A percentile compares a stretch with the other conserved stretches of the same genome.
phyloP scores from a whole-genome alignment of 352 stramenopile species.

The Pythium graminicola region DNA sequence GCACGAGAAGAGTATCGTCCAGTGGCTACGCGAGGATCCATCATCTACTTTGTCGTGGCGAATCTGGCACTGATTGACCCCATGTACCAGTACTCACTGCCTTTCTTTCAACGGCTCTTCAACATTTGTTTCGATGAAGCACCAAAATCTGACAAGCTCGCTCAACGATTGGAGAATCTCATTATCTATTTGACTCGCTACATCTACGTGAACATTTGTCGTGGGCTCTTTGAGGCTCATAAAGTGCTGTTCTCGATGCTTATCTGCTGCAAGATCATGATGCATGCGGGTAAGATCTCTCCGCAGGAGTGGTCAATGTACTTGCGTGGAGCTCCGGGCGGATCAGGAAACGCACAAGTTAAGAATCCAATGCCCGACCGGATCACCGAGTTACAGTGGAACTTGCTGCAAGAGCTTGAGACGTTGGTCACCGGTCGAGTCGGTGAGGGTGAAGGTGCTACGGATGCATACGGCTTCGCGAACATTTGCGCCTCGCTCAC shows the following conservation, averaged over 20 bases:
- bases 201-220: constrained; percentile 94
- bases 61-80: constrained; percentile 89
- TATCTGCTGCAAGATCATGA: constrained; percentile 93
- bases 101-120: constrained; percentile 91
- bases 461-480: constrained; percentile 38
- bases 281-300: constrained; percentile 68
- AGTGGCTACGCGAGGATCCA: constrained; percentile 86
- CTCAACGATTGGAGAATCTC: constrained; percentile 66
- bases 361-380: constrained; percentile 60
- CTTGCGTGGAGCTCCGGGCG: constrained; percentile 47
- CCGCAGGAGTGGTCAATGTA: constrained; percentile 86
- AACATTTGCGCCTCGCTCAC: constrained; percentile 59
- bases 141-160: constrained; percentile 44
- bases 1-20: constrained; percentile 87
- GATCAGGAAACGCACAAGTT: constrained; percentile 18
- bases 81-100: constrained; percentile 95
- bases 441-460: background rate
- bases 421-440: constrained; percentile 33
- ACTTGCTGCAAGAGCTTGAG: constrained; percentile 74
- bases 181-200: constrained; percentile 86
- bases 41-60: constrained; percentile 95
- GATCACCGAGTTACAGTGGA: constrained; percentile 78
- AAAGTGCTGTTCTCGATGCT: constrained; percentile 93
- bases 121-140: constrained; percentile 88
- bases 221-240: constrained; percentile 91